Conservation (phyloP, 192 early-diverging fungal species). For the Phycomyces blakesleeanus region DNA sequence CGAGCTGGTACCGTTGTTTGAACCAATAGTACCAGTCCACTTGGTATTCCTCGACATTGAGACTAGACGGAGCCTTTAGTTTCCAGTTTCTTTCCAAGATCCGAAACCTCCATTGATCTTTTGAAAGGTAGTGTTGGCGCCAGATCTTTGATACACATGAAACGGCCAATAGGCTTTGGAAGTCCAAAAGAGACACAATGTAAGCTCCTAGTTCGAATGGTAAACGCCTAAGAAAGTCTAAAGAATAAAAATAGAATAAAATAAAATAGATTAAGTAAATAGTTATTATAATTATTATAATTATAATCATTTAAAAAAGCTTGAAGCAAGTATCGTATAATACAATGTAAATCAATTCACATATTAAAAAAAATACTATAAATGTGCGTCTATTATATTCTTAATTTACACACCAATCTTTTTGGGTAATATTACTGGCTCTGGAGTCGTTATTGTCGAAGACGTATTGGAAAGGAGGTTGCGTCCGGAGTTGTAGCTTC, state of each 20-base stretch:
- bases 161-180: constrained; percentile 3
- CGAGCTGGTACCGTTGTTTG: constrained; percentile 62
- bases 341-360: too few relatives aligned
- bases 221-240: constrained; percentile 13
- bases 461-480: not conserved
- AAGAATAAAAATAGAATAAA: too few relatives aligned
- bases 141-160: constrained; percentile 9
- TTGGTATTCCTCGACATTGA: not conserved
- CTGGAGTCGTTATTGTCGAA: not conserved
- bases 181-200: constrained; percentile 14
- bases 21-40: constrained; percentile 74
- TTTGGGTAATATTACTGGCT: not conserved
- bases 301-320: too few relatives aligned
- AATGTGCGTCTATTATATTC: too few relatives aligned
- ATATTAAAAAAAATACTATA: too few relatives aligned
- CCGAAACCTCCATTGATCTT: constrained; percentile 13
- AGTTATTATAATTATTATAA: too few relatives aligned
- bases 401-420: not conserved
- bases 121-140: not conserved
- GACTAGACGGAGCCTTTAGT: constrained; percentile 1
- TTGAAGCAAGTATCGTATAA: too few relatives aligned
- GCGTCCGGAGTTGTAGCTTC: not conserved
- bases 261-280: not conserved
- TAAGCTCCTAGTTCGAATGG: constrained; percentile 13
- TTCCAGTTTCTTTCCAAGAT: constrained; percentile 9